Conservation (phyloP, 1,284 basidiomycete species). For the Trichosporon inkin region DNA sequence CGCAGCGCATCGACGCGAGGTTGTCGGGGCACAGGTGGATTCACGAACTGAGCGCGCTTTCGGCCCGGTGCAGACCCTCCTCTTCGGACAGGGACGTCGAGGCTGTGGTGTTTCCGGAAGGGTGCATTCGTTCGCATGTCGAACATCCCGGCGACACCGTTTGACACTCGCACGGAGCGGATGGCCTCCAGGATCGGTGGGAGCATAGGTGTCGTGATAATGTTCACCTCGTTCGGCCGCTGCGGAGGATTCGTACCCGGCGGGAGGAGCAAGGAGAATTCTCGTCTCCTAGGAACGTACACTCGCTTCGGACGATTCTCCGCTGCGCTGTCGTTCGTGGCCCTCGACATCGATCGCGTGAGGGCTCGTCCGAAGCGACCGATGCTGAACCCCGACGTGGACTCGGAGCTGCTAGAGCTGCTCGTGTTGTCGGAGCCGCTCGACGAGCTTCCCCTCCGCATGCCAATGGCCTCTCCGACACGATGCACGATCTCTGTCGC, state of each 20-base stretch:
- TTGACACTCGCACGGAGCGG: slow-evolving; percentile 52
- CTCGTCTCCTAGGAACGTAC: slow-evolving; percentile 50
- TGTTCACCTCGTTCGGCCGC: slow-evolving; percentile 30
- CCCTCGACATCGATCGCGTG: slow-evolving; percentile 19
- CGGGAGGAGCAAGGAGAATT: slow-evolving; percentile 57
- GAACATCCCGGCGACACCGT: slow-evolving; percentile 7
- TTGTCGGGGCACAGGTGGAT: slow-evolving; percentile 32
- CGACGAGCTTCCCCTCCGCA: slow-evolving; percentile 35
- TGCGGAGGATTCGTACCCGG: slow-evolving; percentile 31
- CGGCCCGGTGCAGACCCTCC: slow-evolving; percentile 33
- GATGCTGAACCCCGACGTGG: slow-evolving; percentile 17
- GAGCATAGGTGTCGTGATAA: slow-evolving; percentile 60
- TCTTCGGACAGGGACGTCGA: slow-evolving; percentile 22
- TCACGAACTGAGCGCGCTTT: slow-evolving; percentile 23
- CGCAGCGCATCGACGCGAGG: slow-evolving; percentile 33
- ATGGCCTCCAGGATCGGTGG: slow-evolving; percentile 59
- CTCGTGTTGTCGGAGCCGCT: slow-evolving; percentile 17
- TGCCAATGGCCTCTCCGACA: slow-evolving; percentile 44
- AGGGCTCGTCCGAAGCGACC: slow-evolving; percentile 18
- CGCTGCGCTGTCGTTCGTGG: slow-evolving; percentile 18
- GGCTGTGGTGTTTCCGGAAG: neutral
- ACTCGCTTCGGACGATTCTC: slow-evolving; percentile 37
- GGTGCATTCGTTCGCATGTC: neutral
- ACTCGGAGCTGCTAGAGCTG: slow-evolving; percentile 4
- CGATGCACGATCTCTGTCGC: slow-evolving; percentile 42